Evolutionary conservation across 208 protist genomes (phyloP).

Genomic region (Vickermania spadyakhi): DNA sequence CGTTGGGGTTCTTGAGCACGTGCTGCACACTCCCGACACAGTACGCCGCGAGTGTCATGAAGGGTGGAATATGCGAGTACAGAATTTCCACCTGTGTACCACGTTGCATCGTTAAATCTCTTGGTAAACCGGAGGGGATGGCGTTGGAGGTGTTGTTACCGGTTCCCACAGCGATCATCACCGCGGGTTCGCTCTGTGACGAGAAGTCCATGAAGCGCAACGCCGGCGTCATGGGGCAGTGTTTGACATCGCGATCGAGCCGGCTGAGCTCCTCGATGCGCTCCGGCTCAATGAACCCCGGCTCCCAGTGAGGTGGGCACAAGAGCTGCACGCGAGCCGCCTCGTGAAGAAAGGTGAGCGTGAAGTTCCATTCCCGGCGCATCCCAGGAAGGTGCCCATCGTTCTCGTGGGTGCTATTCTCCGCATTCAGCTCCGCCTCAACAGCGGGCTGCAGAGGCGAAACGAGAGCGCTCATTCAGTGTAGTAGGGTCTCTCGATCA

Average conservation of each 20-base stretch:
- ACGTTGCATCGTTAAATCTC: conserved; percentile 22
- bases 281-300: conserved; percentile 72
- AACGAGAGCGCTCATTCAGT: no score
- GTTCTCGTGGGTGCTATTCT: neutral
- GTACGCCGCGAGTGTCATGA: conserved; percentile 48
- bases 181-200: conserved; percentile 6
- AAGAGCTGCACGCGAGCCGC: conserved; percentile 55
- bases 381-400: conserved; percentile 29
- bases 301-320: conserved; percentile 71
- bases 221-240: conserved; percentile 43
- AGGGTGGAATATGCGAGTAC: conserved; percentile 65
- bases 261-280: conserved; percentile 27
- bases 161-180: neutral
- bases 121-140: conserved; percentile 7
- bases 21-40: conserved; percentile 69
- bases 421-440: neutral
- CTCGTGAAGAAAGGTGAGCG: conserved; percentile 55
- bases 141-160: conserved; percentile 17
- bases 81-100: conserved; percentile 58
- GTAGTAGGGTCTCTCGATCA: no score
- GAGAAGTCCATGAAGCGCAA: conserved; percentile 58
- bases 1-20: conserved; percentile 46
- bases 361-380: conserved; percentile 86
- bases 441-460: no score
- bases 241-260: conserved; percentile 42